phyloP scores from a whole-genome alignment of 345 rosid genomes.

The Eucalyptus pauciflora region DNA sequence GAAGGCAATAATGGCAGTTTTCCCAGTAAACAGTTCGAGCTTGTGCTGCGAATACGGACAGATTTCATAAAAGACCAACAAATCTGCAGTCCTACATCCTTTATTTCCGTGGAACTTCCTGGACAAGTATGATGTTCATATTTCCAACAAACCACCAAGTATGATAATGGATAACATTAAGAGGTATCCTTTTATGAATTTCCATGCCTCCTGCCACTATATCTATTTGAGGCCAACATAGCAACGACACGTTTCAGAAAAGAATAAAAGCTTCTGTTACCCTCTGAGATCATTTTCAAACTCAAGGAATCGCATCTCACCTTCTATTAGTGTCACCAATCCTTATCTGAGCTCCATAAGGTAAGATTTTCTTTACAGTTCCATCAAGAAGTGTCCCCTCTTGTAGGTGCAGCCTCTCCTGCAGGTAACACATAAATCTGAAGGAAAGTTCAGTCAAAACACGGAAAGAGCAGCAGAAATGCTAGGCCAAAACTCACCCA shows the following conservation, averaged over 20 bases:
- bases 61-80: not conserved
- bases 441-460: not conserved
- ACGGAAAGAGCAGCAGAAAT: not conserved
- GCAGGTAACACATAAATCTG: not conserved
- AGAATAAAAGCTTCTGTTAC: not conserved
- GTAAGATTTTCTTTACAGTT: constrained; percentile 55
- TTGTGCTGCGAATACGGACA: not conserved
- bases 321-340: constrained; percentile 78
- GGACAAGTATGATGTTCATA: not conserved
- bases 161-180: not conserved
- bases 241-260: not conserved
- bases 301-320: constrained; percentile 11
- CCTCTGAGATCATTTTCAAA: not conserved
- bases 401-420: constrained; percentile 67
- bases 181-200: not conserved
- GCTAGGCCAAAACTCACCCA: constrained; percentile 41
- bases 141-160: not conserved
- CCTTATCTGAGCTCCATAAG: constrained; percentile 87
- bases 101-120: not conserved
- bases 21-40: not conserved
- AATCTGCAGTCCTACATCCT: not conserved
- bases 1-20: not conserved
- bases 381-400: constrained; percentile 94
- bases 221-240: not conserved
- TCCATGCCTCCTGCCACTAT: not conserved